A percentile compares a stretch with the other conserved stretches of the same genome.
phyloP scores from a whole-genome alignment of 2,329 filamentous ascomycete genomes.

The Penicillium frequentans region DNA sequence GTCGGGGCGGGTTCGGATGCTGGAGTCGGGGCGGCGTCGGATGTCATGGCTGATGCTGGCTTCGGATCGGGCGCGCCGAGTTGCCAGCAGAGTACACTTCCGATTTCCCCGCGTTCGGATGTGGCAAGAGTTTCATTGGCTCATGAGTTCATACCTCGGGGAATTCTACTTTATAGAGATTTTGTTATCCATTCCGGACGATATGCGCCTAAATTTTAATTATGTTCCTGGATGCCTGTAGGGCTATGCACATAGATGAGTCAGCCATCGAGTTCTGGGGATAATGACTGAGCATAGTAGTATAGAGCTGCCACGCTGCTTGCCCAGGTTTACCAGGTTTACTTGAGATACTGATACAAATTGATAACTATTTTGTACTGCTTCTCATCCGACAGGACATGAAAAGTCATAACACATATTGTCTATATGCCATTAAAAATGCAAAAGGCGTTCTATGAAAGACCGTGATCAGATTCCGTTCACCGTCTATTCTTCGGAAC shows the following conservation, averaged over 20 bases:
- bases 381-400: no score
- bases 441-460: neutral
- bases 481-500: slow-evolving; percentile 27
- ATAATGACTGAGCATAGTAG: no score
- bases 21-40: neutral
- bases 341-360: no score
- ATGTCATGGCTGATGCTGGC: neutral
- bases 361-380: no score
- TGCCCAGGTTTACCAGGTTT: no score
- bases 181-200: no score
- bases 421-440: neutral
- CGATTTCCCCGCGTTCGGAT: slow-evolving; percentile 23
- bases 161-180: neutral
- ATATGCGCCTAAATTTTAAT: no score
- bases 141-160: neutral
- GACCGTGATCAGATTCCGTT: neutral
- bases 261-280: no score
- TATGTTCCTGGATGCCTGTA: no score
- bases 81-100: slow-evolving; percentile 10
- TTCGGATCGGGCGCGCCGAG: slow-evolving; percentile 12
- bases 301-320: no score
- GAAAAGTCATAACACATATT: no score
- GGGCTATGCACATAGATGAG: no score
- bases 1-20: neutral
- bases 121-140: neutral